Conservation (phyloP, 78 protist genomes). For the Blattamonas nauphoetae region DNA sequence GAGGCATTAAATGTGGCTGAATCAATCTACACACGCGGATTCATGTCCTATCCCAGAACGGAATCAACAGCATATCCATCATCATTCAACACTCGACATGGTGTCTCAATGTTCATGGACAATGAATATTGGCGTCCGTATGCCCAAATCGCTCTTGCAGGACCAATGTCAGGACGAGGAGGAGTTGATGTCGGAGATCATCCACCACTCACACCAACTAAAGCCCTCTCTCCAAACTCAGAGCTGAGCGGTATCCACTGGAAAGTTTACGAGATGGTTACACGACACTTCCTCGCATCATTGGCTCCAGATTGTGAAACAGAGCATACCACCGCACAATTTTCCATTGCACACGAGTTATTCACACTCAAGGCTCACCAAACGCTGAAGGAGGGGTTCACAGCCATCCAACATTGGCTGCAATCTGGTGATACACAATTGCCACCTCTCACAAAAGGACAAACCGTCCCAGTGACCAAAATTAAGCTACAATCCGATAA, state of each 20-base stretch:
- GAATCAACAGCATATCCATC: slow-evolving; percentile 37
- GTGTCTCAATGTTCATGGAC: not conserved
- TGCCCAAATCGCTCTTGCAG: not conserved
- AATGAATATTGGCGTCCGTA: slow-evolving; percentile 8
- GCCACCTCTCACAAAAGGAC: not conserved
- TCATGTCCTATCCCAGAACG: slow-evolving; percentile 52
- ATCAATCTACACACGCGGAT: slow-evolving; percentile 40
- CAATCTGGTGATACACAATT: not conserved
- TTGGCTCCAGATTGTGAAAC: slow-evolving; percentile 14
- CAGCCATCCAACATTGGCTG: slow-evolving; percentile 2
- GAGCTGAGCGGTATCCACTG: slow-evolving; percentile 1
- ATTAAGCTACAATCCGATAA: not conserved
- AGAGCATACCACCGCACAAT: not conserved
- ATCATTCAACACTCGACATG: not conserved
- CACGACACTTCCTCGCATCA: slow-evolving; percentile 39
- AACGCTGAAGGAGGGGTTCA: slow-evolving; percentile 6
- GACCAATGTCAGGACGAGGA: not conserved
- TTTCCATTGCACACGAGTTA: not conserved
- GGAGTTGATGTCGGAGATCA: slow-evolving; percentile 55
- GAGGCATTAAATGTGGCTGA: slow-evolving; percentile 29
- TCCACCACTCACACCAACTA: slow-evolving; percentile 59
- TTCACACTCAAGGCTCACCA: not conserved
- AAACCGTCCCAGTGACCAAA: not conserved
- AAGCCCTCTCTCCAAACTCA: not conserved
- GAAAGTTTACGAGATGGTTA: slow-evolving; percentile 42